Base-by-base conservation (phyloP, 345 rosid species). In the Carallia pectinifolia region DNA sequence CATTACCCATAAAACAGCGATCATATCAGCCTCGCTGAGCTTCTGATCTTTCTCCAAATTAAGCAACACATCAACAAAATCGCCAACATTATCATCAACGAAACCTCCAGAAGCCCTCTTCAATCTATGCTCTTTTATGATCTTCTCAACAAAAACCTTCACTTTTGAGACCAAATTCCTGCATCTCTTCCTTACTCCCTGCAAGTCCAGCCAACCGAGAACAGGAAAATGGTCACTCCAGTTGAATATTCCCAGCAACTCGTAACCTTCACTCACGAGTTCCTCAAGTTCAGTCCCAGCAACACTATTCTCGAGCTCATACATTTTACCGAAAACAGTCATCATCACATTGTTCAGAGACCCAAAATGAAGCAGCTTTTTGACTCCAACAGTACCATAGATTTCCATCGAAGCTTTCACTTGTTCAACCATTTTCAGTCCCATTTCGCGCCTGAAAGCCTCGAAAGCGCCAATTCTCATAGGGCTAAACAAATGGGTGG, bases 171-270 rank as follows among this genome's bases (percentile, higher is more conserved):
- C 86, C 76, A 91, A 77, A 7, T 65, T 80, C 61, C 80, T 82
- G 40, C 97, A 84, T 64, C 89, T 86, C 80, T 75, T 85, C 80
- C 93, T 83, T 64, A 90, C 90, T 10, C 97, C 91, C 77, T 89
- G 98, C 70, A 83, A 79, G 69, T 90, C 98, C 27, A 92, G 68
- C 85, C 80, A 84, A 29, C 90, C 78, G 66, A 92, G 38, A 16
- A 83, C 4, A n/a, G 95, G 88, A 69, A 90, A 89, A 80, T 90
- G 98, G 54, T 92, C 98, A 58, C 93, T 80, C 97, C 95, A 92
- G 52, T 93, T 93, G 66, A 90, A 90, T 27, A 72, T 75, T 13
- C 97, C 98, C 29, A 90, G 77, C 66, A 90, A 53, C 65, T 87
- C 88, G 53, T 90, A 89, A 1, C 97, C 97, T 79, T 93, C 96